Evolutionary conservation across 176 grass and related monocot species (phyloP).

Genomic region (Alopecurus myosuroides): DNA sequence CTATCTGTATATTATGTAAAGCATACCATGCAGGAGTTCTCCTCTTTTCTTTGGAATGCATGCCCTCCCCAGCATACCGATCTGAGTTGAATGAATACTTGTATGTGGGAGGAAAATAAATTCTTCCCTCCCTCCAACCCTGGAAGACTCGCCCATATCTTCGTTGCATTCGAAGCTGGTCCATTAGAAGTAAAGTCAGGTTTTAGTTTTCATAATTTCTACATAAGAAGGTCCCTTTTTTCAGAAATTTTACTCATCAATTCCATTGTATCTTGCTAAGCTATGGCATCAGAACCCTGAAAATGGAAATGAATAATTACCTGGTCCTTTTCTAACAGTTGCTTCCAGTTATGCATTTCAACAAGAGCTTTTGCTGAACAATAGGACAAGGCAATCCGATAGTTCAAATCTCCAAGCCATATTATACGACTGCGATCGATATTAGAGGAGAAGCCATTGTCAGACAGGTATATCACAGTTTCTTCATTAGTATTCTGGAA

Average conservation of each 20-base stretch:
- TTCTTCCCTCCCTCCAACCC: slow-evolving; percentile 93
- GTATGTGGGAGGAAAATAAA: slow-evolving; percentile 98
- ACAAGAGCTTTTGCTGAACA: slow-evolving; percentile 79
- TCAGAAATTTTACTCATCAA: slow-evolving; percentile 9
- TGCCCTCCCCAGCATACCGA: slow-evolving; percentile 72
- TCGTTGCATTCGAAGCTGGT: slow-evolving; percentile 80
- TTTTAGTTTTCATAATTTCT: background rate
- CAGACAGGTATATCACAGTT: background rate
- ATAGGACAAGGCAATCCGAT: slow-evolving; percentile 87
- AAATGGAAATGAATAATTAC: slow-evolving; percentile 33
- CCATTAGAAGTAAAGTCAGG: slow-evolving; percentile 14
- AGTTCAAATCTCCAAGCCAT: slow-evolving; percentile 99
- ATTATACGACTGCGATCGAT: slow-evolving; percentile 63
- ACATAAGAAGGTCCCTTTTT: background rate
- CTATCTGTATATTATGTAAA: background rate
- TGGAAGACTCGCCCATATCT: slow-evolving; percentile 79
- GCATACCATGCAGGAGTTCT: slow-evolving; percentile 91
- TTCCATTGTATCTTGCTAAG: background rate
- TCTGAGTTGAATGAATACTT: slow-evolving; percentile 99
- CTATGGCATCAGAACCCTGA: background rate
- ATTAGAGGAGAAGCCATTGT: background rate
- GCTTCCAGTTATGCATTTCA: slow-evolving; percentile 96
- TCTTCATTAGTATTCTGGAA: background rate
- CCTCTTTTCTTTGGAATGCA: slow-evolving; percentile 79
- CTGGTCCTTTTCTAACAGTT: slow-evolving; percentile 92